Evolutionary conservation across 305 asterid genomes (phyloP).

Genomic region (Andrographis paniculata): DNA sequence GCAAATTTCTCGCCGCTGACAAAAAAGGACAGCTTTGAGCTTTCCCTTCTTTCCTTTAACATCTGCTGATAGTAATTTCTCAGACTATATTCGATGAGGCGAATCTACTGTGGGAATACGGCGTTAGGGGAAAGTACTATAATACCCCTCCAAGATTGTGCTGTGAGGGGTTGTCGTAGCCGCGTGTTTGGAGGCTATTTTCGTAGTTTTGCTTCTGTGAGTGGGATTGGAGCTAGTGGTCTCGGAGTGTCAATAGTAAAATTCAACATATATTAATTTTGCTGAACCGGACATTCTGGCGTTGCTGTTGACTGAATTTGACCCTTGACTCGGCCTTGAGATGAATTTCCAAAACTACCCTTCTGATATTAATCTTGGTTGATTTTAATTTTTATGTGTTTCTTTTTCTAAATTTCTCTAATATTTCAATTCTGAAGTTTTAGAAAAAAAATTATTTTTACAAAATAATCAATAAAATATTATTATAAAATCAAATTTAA

Average conservation of each 20-base stretch:
- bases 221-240: conserved; percentile 11
- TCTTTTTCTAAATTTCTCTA: too few species aligned
- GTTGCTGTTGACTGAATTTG: not conserved
- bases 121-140: not conserved
- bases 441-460: too few species aligned
- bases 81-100: not conserved
- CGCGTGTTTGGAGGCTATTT: not conserved
- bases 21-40: conserved; percentile 6
- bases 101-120: not conserved
- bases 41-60: not conserved
- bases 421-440: too few species aligned
- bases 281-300: conserved; percentile 7
- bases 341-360: not conserved
- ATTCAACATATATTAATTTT: not conserved
- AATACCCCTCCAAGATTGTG: not conserved
- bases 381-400: too few species aligned
- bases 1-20: conserved; percentile 22
- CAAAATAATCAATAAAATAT: too few species aligned
- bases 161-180: not conserved
- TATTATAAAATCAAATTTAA: too few species aligned
- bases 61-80: not conserved
- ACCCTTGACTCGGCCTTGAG: conserved; percentile 3
- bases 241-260: conserved; percentile 4
- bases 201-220: not conserved
- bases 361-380: too few species aligned